Percentiles rank a stretch among this genome's conserved stretches.
phyloP scores from a whole-genome alignment of 495 filamentous ascomycete species.

The Friedmanniomyces endolithicus region DNA sequence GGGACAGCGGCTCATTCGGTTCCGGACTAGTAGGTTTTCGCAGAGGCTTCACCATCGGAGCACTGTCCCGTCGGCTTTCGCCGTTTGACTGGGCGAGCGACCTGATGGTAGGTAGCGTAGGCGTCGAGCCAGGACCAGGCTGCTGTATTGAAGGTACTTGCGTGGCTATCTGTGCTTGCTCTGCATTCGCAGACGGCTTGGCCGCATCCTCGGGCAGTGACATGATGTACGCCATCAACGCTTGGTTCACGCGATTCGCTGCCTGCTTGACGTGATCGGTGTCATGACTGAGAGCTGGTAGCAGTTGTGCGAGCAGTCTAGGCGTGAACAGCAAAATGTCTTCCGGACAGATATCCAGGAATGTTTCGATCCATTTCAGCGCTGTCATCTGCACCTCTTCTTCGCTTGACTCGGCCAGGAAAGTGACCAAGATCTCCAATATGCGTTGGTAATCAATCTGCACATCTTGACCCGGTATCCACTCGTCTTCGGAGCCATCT shows the following conservation, averaged over 20 bases:
- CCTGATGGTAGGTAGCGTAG: background rate
- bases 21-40: constrained; percentile 16
- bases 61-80: constrained; percentile 14
- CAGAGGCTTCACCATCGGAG: background rate
- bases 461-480: constrained; percentile 94
- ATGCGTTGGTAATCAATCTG: constrained; percentile 87
- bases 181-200: background rate
- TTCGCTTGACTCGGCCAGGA: constrained; percentile 67
- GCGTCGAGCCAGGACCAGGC: constrained; percentile 16
- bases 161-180: constrained; percentile 28
- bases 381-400: constrained; percentile 85
- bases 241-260: constrained; percentile 76
- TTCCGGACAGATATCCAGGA: constrained; percentile 94
- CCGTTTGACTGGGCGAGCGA: constrained; percentile 6
- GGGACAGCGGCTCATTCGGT: constrained; percentile 1
- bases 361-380: constrained; percentile 87
- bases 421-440: constrained; percentile 80
- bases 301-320: constrained; percentile 74
- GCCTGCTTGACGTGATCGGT: constrained; percentile 79
- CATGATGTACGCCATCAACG: constrained; percentile 81
- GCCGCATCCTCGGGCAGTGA: constrained; percentile 69
- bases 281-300: constrained; percentile 88
- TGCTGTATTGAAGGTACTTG: constrained; percentile 12
- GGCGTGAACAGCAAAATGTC: constrained; percentile 95
- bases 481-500: constrained; percentile 65